Evolutionary conservation across 2,329 filamentous ascomycete species (phyloP), one percentile per base, ranked within the genome.

Genomic region (Penicillium sp.): DNA sequence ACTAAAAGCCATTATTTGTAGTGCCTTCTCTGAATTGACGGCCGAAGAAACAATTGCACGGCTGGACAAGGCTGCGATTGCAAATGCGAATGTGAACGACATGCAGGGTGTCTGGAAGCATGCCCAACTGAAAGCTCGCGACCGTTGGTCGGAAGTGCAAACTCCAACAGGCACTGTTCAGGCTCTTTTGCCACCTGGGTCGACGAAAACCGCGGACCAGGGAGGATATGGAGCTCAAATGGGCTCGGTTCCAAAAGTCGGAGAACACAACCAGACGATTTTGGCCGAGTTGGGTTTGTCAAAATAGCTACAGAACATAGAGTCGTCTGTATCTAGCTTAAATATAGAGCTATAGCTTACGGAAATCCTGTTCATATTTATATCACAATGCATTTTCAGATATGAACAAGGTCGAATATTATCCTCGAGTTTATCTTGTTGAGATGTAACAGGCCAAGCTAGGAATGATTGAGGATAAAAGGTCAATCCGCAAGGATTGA

Each of bases 81-180:
- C 78, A 0, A 80, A 80, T 52, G 76, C 77, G 3, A 77, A 71
- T 28, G 69, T 80, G 18, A 79, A 78, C 44, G 71, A 77, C 36
- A 78, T 81, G 75, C 65, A 74, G 9, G 75, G 68, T 3, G 68
- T 80, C 0, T 80, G 77, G 77, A 60, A 73, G 0, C 78, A 81
- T 50, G 73, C 73, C 1, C 78, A 80, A 49, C 66, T 80, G 0
- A 59, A 65, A 34, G 76, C 77, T 1, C 63, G 78, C n/a, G 61
- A 65, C 0, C 64, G 78, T 9, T 81, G 77, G 77, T 71, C 73
- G 0, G 62, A 77, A 40, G 66, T 81, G 9, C 60, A 75, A 14
- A 79, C 74, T 0, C 68, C 75, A 0, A 63, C 55, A 1, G 76
- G 78, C 0, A 53, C 16, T 3, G 67, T 80, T 13, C 72, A 74